Evolutionary conservation across 1,284 basidiomycete genomes (phyloP), one percentile per base, ranked within the genome.

Genomic region (Marasmius sp.): DNA sequence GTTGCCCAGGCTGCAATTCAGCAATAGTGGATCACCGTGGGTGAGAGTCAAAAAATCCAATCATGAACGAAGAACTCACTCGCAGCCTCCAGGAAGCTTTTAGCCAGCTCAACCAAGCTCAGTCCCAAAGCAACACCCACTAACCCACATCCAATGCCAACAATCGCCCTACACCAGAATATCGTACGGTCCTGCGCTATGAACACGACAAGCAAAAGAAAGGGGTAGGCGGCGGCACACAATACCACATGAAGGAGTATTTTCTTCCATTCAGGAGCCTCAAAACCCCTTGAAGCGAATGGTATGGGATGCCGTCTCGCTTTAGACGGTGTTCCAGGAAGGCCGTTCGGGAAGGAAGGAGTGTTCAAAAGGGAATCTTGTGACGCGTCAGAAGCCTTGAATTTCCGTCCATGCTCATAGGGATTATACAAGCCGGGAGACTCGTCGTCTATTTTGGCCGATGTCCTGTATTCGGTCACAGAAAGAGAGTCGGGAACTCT

Each of bases 181-280:
- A 58, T 9, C 33, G 22, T 58, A 16, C 43, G 36, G 14, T 39
- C 22, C 9, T 50, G 12, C 8, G 57, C 57, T 16, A 58, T 36
- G 43, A 34, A 8, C 22, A 50, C 45, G 14, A 50, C 43, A 3
- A 58, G 57, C 14, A 58, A 33, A n/a, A 63, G 48, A 20, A 60
- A 36, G 6, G 61, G 61, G 34, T 60, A 63, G 4, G 61, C 36
- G 14, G 56, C 39, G 20, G 51, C 37, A 39, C 58, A 59, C 16
- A 63, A 47, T 6, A 38, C 38, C 18, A 60, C 43, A 38, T 63
- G 61, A 10, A 63, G 45, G 16, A 60, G 11, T 43, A 63, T 57
- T 18, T 60, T 41, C 38, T 39, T 39, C 61, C 61, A 63, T 54
- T 54, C 41, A 14, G 52, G 52, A 37, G 52, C 27, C 12, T 37